Evolutionary conservation across 495 filamentous ascomycete genomes (phyloP).

Genomic region (Hyaloscypha variabilis): DNA sequence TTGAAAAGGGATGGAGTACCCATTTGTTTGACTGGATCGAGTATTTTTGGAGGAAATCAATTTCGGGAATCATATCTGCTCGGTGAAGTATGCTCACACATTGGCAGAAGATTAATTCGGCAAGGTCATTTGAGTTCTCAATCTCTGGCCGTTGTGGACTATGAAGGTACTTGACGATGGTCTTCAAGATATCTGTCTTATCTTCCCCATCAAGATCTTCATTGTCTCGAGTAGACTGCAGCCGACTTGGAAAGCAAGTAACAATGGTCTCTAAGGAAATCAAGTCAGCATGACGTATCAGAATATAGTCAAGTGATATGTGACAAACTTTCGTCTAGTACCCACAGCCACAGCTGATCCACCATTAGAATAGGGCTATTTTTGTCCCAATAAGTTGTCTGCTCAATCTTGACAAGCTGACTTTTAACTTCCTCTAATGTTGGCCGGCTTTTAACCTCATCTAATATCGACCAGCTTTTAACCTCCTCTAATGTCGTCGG

Average conservation of each 20-base stretch:
- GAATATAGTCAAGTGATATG: neutral
- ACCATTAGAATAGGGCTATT: slow-evolving; percentile 16
- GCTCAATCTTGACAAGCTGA: slow-evolving; percentile 1
- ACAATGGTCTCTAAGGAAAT: slow-evolving; percentile 13
- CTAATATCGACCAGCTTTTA: slow-evolving; percentile 2
- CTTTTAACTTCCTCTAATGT: slow-evolving; percentile 10
- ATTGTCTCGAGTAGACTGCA: neutral
- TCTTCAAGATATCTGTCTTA: slow-evolving; percentile 14
- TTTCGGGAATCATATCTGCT: slow-evolving; percentile 9
- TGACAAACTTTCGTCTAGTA: slow-evolving; percentile 11
- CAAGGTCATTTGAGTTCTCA: neutral
- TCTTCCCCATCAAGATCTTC: slow-evolving; percentile 13
- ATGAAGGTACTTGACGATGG: slow-evolving; percentile 7
- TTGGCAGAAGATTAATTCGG: slow-evolving; percentile 9
- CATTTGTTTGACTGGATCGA: slow-evolving; percentile 18
- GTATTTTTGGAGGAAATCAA: slow-evolving; percentile 18
- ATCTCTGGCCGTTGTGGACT: slow-evolving; percentile 11
- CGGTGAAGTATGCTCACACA: slow-evolving; percentile 7
- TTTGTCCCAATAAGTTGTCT: slow-evolving; percentile 1
- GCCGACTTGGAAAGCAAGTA: slow-evolving; percentile 15
- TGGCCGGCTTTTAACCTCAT: slow-evolving; percentile 5
- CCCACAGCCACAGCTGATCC: slow-evolving; percentile 19
- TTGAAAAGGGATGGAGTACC: slow-evolving; percentile 8
- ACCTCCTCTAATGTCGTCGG: slow-evolving; percentile 6
- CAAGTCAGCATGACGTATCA: slow-evolving; percentile 8